Evolutionary conservation across 2,329 filamentous ascomycete species (phyloP).

Genomic region (Fusarium sp.): DNA sequence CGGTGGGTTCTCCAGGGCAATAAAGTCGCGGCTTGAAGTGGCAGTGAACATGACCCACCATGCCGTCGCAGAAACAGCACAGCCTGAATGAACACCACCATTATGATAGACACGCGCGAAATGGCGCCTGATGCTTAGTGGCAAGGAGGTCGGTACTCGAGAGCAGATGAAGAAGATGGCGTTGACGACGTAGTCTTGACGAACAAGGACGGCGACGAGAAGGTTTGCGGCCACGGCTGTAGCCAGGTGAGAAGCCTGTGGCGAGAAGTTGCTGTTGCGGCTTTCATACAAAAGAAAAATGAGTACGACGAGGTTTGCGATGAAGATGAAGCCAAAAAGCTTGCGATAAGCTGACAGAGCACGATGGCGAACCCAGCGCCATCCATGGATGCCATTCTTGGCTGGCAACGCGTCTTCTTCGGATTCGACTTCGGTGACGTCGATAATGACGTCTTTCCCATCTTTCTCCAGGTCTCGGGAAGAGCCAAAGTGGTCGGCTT

Average conservation of each 20-base stretch:
- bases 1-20: not conserved
- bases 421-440: not conserved
- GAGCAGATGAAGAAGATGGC: constrained; percentile 54
- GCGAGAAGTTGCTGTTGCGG: constrained; percentile 20
- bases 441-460: not conserved
- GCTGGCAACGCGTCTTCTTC: constrained; percentile 23
- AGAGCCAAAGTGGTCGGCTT: not conserved
- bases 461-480: constrained; percentile 21
- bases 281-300: constrained; percentile 16
- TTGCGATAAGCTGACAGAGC: constrained; percentile 33
- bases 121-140: constrained; percentile 55
- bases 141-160: constrained; percentile 54
- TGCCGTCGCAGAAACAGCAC: constrained; percentile 53
- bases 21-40: constrained; percentile 21
- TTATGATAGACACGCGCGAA: constrained; percentile 58
- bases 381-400: constrained; percentile 30
- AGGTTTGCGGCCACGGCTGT: constrained; percentile 44
- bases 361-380: constrained; percentile 29
- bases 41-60: constrained; percentile 53
- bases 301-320: constrained; percentile 19
- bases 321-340: constrained; percentile 28
- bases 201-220: constrained; percentile 56
- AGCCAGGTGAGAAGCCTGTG: constrained; percentile 13
- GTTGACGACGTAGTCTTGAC: constrained; percentile 63
- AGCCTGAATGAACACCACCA: constrained; percentile 58